These are phyloP conservation scores for Westerdykella aurantiaca DNA, from an alignment of 2,329 filamentous ascomycete species.

Conservation along the genomic window DNA sequence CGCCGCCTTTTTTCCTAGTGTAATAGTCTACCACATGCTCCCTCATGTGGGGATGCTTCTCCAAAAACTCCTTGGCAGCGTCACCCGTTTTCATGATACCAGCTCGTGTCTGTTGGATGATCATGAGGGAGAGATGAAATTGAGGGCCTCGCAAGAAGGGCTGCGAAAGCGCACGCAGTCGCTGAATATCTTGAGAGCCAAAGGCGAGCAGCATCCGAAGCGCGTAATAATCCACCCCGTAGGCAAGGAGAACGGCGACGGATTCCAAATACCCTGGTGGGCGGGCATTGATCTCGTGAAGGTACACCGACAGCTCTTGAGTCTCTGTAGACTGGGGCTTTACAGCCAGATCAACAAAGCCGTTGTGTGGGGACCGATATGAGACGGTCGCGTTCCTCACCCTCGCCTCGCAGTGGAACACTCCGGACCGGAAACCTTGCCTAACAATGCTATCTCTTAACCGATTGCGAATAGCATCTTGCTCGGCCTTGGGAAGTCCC, in stretches of 20 bases:
- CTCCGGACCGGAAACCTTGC: constrained; percentile 7
- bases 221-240: constrained; percentile 15
- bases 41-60: constrained; percentile 1
- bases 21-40: constrained; percentile 7
- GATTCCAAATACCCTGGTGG: constrained; percentile 9
- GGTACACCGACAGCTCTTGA: constrained; percentile 3
- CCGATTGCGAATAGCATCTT: background rate
- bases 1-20: constrained; percentile 6
- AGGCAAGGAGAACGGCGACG: constrained; percentile 4
- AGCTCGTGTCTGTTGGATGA: constrained; percentile 4
- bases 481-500: constrained; percentile 5
- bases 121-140: constrained; percentile 5
- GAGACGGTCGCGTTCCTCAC: constrained; percentile 8
- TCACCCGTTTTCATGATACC: constrained; percentile 7
- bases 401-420: constrained; percentile 13
- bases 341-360: background rate
- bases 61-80: constrained; percentile 6
- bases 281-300: constrained; percentile 15
- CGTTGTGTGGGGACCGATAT: background rate
- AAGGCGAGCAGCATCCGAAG: constrained; percentile 6
- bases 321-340: background rate
- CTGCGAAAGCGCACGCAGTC: constrained; percentile 13
- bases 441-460: constrained; percentile 3
- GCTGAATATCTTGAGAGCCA: constrained; percentile 9
- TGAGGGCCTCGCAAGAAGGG: constrained; percentile 7